A percentile compares a stretch with the other conserved stretches of the same genome.
phyloP scores from a whole-genome alignment of 208 protist species.

The Blastocrithidia nonstop region DNA sequence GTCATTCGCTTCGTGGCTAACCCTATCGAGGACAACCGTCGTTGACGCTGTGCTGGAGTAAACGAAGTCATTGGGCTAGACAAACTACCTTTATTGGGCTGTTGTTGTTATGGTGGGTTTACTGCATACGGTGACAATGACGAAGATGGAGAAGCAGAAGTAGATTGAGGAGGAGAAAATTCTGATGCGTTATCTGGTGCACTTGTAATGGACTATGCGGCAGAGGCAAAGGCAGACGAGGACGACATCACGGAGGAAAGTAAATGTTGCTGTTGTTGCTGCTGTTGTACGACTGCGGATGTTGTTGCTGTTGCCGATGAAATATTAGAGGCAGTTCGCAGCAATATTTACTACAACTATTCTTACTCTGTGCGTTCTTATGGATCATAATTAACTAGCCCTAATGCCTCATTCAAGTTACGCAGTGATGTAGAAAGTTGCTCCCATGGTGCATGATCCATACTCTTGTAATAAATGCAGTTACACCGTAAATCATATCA shows the following conservation, averaged over 20 bases:
- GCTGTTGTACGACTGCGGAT: no score
- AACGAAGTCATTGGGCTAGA: neutral
- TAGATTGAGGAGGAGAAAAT: neutral
- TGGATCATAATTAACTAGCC: conserved; percentile 36
- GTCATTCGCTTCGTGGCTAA: conserved; percentile 9
- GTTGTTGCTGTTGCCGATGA: no score
- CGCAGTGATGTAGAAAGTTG: conserved; percentile 46
- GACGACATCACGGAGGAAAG: no score
- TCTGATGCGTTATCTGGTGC: no score
- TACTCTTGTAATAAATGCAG: conserved; percentile 13
- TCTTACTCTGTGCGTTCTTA: no score
- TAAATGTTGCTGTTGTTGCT: no score
- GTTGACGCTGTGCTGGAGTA: neutral
- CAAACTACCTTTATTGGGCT: neutral
- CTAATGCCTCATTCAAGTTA: conserved; percentile 56
- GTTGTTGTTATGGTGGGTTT: neutral
- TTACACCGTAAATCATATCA: no score
- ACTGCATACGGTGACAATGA: neutral
- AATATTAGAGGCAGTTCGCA: no score
- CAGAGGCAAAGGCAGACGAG: neutral
- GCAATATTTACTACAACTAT: no score
- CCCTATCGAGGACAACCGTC: neutral
- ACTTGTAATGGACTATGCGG: neutral
- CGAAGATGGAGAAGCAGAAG: neutral
- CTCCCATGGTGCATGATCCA: conserved; percentile 29